Evolutionary conservation across 805 yeast species (phyloP), one percentile per base, ranked within the genome.

Genomic region (Starmera quercuum): DNA sequence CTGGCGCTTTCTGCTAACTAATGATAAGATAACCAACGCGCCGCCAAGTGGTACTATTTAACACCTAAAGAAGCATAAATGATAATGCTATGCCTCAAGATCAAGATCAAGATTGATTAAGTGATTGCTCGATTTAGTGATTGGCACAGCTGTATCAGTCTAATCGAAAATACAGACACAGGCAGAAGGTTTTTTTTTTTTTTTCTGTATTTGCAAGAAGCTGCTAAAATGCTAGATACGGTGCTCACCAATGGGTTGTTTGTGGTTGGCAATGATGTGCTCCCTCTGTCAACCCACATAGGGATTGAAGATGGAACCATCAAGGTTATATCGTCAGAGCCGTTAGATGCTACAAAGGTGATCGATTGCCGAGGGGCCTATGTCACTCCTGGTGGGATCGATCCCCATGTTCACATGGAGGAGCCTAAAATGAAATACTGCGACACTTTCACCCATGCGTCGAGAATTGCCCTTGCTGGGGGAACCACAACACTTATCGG

Each of bases 351-450:
- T 20, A 36, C 34, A 13, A 46, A 50, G 29, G 45, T 47, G 10
- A 59, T 67, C 17, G 73, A 70, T 47, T 72, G 73, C 5, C 56
- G 66, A 36, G 71, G 73, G 8, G 75, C 60, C 0, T 58, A 46
- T 36, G 59, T 70, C 20, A 68, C 72, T 2, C 75, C 75, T 2
- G 75, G 75, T 30, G 75, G 73, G 5, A 61, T 70, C 25, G 75
- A 70, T 42, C 57, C 70, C 1, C 75, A 69, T 44, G 72, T 67
- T 18, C 75, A 69, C 35, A 41, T 69, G 14, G 63, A 66, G 26
- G 72, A 69, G 42, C 62, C 61, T 6, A 52, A 58, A 25, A 54
- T 59, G 12, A 56, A 65, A 5, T 56, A 64, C 2, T 68, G 69
- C 26, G 75, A 68, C 40, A 61, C 59, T 14, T 66, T 67, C 40